Evolutionary conservation across 192 early-diverging fungal species (phyloP).

Genomic region (Gaertneriomyces sp.): DNA sequence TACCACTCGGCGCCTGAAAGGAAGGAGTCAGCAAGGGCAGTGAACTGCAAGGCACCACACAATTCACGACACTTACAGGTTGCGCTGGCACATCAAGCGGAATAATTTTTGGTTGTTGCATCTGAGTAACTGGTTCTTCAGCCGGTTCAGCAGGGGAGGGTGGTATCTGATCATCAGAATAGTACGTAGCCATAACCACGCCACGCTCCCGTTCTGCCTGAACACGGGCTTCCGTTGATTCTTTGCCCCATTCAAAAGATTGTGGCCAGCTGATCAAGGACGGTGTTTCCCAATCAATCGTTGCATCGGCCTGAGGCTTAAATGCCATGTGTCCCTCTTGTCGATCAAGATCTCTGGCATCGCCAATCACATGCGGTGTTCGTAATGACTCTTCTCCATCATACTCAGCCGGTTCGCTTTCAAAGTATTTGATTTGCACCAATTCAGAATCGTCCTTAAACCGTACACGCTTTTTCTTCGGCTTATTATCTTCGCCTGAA

Average conservation of each 20-base stretch:
- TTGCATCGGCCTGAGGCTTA: background rate
- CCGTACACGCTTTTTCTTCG: constrained; percentile 15
- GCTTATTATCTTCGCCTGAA: background rate
- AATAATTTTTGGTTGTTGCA: background rate
- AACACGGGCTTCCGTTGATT: constrained; percentile 14
- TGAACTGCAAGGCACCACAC: background rate
- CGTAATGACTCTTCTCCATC: constrained; percentile 8
- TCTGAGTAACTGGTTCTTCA: background rate
- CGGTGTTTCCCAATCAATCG: constrained; percentile 9
- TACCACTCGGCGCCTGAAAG: background rate
- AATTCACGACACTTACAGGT: constrained; percentile 3
- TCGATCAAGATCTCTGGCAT: constrained; percentile 24
- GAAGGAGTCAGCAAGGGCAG: background rate
- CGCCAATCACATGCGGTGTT: constrained; percentile 16
- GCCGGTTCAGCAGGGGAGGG: constrained; percentile 22
- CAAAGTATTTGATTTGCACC: constrained; percentile 17
- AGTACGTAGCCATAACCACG: constrained; percentile 14
- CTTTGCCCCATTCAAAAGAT: constrained; percentile 22
- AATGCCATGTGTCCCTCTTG: constrained; percentile 24
- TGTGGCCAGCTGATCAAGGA: constrained; percentile 8
- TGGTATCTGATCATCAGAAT: constrained; percentile 22
- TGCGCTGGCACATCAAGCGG: constrained; percentile 13
- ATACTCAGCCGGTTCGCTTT: constrained; percentile 5
- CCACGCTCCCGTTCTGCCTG: constrained; percentile 23
- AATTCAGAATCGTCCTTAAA: constrained; percentile 20